phyloP scores from a whole-genome alignment of 352 stramenopile genomes.

The Pythium diclinum region DNA sequence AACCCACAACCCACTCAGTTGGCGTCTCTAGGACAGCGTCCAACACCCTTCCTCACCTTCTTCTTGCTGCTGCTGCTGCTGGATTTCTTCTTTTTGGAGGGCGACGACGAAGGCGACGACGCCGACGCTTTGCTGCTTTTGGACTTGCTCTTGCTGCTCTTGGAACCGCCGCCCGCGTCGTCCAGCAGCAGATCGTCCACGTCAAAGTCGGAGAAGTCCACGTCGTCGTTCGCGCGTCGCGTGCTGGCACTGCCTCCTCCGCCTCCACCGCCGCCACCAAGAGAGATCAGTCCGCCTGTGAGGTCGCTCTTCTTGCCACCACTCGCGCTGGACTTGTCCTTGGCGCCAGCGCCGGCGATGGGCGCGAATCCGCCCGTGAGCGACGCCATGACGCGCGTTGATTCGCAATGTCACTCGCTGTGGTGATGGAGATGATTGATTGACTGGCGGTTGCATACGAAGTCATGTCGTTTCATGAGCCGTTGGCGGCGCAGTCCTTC shows the following conservation, averaged over 20 bases:
- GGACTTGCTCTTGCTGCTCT: constrained; percentile 35
- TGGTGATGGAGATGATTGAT: not conserved
- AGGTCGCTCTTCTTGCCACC: constrained; percentile 35
- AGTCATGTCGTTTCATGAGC: not conserved
- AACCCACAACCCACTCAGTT: not conserved
- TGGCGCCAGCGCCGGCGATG: constrained; percentile 37
- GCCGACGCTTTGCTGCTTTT: constrained; percentile 32
- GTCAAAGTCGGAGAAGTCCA: constrained; percentile 55
- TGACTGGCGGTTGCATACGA: constrained; percentile 1
- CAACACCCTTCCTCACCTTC: constrained; percentile 2
- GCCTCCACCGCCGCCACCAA: constrained; percentile 20
- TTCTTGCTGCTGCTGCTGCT: constrained; percentile 34
- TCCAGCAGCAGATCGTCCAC: constrained; percentile 56
- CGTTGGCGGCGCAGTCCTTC: not conserved
- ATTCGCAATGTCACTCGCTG: not conserved
- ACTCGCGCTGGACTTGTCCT: constrained; percentile 21
- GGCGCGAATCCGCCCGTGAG: constrained; percentile 45
- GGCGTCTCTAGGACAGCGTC: not conserved
- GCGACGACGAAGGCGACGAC: constrained; percentile 11
- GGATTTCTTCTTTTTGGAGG: constrained; percentile 28
- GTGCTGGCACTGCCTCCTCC: constrained; percentile 5
- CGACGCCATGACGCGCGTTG: constrained; percentile 17
- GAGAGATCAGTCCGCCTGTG: constrained; percentile 61
- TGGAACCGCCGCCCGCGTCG: constrained; percentile 16
- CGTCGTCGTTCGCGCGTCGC: constrained; percentile 27